Percentiles rank a stretch among this genome's conserved stretches.
These are phyloP conservation scores for Esteya vermicola DNA, from an alignment of 2,329 filamentous ascomycete species.

Conservation along the genomic window DNA sequence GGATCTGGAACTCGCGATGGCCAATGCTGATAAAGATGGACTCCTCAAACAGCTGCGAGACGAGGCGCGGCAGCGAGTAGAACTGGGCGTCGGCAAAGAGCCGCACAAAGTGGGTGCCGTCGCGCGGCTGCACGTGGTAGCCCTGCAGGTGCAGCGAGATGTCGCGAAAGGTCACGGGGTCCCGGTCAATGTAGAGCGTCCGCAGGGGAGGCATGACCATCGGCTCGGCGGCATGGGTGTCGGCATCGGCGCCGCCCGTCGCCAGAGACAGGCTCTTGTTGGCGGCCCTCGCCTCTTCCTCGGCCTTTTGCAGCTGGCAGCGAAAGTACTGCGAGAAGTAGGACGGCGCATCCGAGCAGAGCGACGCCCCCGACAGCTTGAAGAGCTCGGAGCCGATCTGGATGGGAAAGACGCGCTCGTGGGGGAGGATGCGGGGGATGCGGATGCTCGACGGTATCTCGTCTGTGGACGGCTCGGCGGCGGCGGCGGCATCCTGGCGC, in stretches of 20 bases:
- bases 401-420: constrained; percentile 60
- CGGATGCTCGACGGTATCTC: constrained; percentile 6
- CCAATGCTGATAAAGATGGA: constrained; percentile 89
- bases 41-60: constrained; percentile 81
- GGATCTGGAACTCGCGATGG: constrained; percentile 74
- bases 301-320: constrained; percentile 57
- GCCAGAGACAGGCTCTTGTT: no score
- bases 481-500: no score
- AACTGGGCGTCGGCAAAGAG: constrained; percentile 93
- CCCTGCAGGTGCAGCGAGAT: constrained; percentile 86
- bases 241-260: constrained; percentile 27
- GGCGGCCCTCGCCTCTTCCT: constrained; percentile 28
- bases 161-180: constrained; percentile 76
- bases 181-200: constrained; percentile 89
- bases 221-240: constrained; percentile 8
- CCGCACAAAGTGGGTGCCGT: constrained; percentile 79
- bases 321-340: constrained; percentile 94
- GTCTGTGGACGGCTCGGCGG: not conserved
- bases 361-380: constrained; percentile 57
- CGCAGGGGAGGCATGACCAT: constrained; percentile 34
- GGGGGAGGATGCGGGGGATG: constrained; percentile 47
- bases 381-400: constrained; percentile 61
- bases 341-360: constrained; percentile 73
- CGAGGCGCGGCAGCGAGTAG: constrained; percentile 68
- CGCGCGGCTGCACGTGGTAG: constrained; percentile 70